A percentile compares a stretch with the other conserved stretches of the same genome.
These are phyloP conservation scores for Herpetospermum pedunculosum DNA, from an alignment of 306 rosid genomes.

Conservation along the genomic window DNA sequence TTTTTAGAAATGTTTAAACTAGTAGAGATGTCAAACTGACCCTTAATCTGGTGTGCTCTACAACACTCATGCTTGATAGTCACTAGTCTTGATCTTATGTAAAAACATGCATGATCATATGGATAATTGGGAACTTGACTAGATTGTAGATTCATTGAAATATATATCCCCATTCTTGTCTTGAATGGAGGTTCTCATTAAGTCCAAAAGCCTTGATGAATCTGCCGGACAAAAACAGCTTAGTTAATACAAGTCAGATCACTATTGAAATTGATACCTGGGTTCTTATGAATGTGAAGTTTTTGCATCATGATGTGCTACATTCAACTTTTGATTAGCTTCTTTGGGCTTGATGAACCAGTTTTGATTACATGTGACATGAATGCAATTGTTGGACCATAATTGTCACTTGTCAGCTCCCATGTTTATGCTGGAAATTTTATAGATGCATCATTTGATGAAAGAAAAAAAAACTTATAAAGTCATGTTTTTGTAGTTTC, in stretches of 20 bases:
- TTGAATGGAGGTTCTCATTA: neutral
- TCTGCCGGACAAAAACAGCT: neutral
- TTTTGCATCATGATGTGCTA: neutral
- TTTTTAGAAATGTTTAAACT: too few relatives aligned
- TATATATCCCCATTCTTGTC: neutral
- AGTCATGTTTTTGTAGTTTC: too few relatives aligned
- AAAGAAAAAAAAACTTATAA: conserved; percentile 42
- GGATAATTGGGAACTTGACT: neutral
- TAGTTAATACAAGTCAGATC: neutral
- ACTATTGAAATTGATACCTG: neutral
- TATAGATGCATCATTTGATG: conserved; percentile 56
- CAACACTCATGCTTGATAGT: neutral
- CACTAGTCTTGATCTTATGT: neutral
- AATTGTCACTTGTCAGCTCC: conserved; percentile 13
- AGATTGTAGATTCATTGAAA: neutral
- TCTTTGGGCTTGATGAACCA: neutral
- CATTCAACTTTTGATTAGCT: neutral
- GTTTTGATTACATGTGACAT: neutral
- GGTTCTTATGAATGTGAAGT: neutral
- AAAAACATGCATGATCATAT: neutral
- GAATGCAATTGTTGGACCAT: neutral
- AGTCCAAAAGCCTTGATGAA: neutral
- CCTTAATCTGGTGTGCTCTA: neutral
- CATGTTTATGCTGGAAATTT: conserved; percentile 50
- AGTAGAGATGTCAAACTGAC: too few relatives aligned